Evolutionary conservation across 768 basidiomycete genomes (phyloP).

Genomic region (Rhizopogon salebrosus): DNA sequence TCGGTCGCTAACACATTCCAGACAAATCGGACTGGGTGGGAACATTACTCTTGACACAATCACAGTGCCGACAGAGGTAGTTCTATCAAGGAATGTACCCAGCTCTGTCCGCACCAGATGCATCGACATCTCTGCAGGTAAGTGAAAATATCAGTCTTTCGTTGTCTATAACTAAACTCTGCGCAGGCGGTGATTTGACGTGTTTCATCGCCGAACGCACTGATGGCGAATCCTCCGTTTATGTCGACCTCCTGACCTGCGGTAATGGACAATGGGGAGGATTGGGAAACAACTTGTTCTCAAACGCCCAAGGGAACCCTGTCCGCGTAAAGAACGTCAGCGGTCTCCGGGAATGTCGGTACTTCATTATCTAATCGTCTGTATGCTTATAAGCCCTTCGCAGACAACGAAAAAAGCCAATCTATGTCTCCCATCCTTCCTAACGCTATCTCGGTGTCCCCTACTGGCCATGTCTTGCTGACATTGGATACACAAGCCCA

Average conservation of each 20-base stretch:
- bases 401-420: constrained; percentile 62
- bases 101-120: constrained; percentile 53
- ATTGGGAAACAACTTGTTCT: constrained; percentile 58
- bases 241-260: constrained; percentile 62
- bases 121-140: constrained; percentile 60
- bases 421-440: constrained; percentile 62
- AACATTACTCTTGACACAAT: constrained; percentile 61
- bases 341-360: constrained; percentile 81
- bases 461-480: constrained; percentile 71
- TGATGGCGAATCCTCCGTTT: constrained; percentile 27
- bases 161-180: not conserved
- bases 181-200: constrained; percentile 62
- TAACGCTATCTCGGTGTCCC: constrained; percentile 59
- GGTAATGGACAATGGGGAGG: constrained; percentile 85
- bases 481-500: constrained; percentile 58
- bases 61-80: constrained; percentile 79
- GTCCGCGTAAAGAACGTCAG: constrained; percentile 74
- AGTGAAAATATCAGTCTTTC: constrained; percentile 7
- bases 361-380: not conserved
- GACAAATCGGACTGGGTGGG: constrained; percentile 78
- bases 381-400: constrained; percentile 5
- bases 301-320: constrained; percentile 66
- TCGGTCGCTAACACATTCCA: constrained; percentile 20
- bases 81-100: constrained; percentile 57
- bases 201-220: constrained; percentile 69